Evolutionary conservation across 2,329 filamentous ascomycete species (phyloP), one percentile per base, ranked within the genome.

Genomic region (Colletotrichum tropicale): DNA sequence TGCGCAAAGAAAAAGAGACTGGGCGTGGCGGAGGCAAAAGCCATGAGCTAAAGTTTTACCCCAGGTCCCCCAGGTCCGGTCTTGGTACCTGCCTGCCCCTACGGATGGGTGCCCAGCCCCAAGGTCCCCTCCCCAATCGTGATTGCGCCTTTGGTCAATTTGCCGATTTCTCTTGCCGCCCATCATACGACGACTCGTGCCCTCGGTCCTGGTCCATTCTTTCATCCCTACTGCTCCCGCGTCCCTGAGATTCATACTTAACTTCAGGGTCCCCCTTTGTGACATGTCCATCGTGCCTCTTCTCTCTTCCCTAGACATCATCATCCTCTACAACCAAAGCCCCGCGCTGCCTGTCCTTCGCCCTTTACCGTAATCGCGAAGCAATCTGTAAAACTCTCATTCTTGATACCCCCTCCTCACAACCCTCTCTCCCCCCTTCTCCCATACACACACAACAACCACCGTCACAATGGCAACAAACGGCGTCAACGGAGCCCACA

Each of bases 391-490:
- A 30, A n/a, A 62, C 32, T 43, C 15, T 38, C n/a, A 67, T 13
- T 55, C 38, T 48, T 21, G 65, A 67, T 55, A 67, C 43, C 65
- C 64, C 26, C 6, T 18, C 36, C 36, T 38, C 36, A 38, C 15
- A 36, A 38, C 15, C 36, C 36, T 8, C 18, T 16, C 52, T 18
- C 13, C 28, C 30, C 21, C 21, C 32, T 13, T 34, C 15, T 24
- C 28, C 16, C 48, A 68, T 13, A 68, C 56, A 55, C 6, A n/a
- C 28, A 61, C 28, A 34, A 30, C 26, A n/a, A 61, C 18, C 2
- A 8, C 16, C 55, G 24, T n/a, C 34, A 68, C 30, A 68, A 77
- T 77, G 75, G 75, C 75, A 58, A 77, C 71, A 30, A 75, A 75
- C 66, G 74, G 71, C 69, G 61, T 56, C n/a, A 75, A 75, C 55